Evolutionary conservation across 805 yeast species (phyloP), one percentile per base, ranked within the genome.

Genomic region (Clavispora santaluciae): DNA sequence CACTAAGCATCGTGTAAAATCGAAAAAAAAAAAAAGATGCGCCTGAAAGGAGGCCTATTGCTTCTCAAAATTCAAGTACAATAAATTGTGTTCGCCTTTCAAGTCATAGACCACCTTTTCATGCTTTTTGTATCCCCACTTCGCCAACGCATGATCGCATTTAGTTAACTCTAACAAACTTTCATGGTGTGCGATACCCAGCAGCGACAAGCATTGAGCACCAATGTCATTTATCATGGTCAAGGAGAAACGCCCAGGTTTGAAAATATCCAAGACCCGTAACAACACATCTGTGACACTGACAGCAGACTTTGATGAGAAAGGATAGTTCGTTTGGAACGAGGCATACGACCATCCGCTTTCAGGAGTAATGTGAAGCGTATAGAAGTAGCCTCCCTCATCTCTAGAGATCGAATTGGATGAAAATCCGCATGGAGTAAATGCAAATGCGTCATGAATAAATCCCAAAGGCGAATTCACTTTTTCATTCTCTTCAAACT

Each of bases 341-440:
- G 95, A 86, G 4, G 98, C 98, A 63, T 91, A 91, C 5, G 96
- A 87, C 88, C 95, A 91, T 26, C 91, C 95, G 17, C 71, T 60
- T 59, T 93, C 98, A 0, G 98, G 98, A 0, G 99, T 93, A 31
- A 93, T 86, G 59, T 93, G 98, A 43, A 90, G 70, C 7, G 97
- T 91, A 57, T 84, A 85, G 56, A 78, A 79, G 51, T 75, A 72
- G 16, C 63, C 64, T 8, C 61, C 69, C 16, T 49, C 44, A 31
- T 72, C 76, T 34, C 78, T 70, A 34, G 84, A 60, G 28, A 90
- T 70, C 15, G 95, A 82, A 61, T 91, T 91, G 34, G 96, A 86
- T 2, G 96, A 87, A 57, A 80, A 91, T 6, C 99, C 99, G 61
- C 98, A 91, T 1, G 99, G 99, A 4, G 85, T 70, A 61, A 91